phyloP scores from a whole-genome alignment of 1,284 basidiomycete genomes.

The Agaricales sp. region DNA sequence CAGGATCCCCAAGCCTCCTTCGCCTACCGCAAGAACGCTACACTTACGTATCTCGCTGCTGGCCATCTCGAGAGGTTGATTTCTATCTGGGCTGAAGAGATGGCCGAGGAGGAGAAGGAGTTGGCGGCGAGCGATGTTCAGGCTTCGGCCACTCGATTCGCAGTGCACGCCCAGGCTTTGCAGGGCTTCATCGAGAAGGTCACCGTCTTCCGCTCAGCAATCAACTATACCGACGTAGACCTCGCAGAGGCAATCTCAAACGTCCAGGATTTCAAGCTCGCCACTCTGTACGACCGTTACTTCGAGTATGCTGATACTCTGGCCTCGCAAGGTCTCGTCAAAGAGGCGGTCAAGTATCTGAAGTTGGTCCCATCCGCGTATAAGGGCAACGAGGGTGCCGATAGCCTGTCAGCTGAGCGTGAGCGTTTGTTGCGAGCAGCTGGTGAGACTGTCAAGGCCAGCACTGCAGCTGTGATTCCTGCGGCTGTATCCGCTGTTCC shows the following conservation, averaged over 20 bases:
- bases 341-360: slow-evolving; percentile 76
- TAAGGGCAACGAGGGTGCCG: slow-evolving; percentile 45
- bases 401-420: slow-evolving; percentile 49
- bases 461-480: slow-evolving; percentile 21
- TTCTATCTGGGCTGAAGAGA: slow-evolving; percentile 93
- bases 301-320: slow-evolving; percentile 93
- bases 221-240: slow-evolving; percentile 77
- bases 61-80: slow-evolving; percentile 84
- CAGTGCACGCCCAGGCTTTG: slow-evolving; percentile 80
- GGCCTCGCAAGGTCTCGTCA: slow-evolving; percentile 81
- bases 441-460: slow-evolving; percentile 18
- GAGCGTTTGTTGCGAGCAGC: slow-evolving; percentile 50
- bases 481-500: no score
- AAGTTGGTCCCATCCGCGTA: slow-evolving; percentile 78
- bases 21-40: slow-evolving; percentile 80
- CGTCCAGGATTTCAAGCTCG: slow-evolving; percentile 71
- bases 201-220: slow-evolving; percentile 85
- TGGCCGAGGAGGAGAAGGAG: slow-evolving; percentile 84
- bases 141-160: slow-evolving; percentile 59
- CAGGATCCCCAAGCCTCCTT: no score
- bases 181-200: slow-evolving; percentile 98
- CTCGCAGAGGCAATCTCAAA: no score
- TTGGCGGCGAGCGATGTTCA: slow-evolving; percentile 77
- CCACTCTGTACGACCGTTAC: slow-evolving; percentile 93
- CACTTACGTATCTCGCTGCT: slow-evolving; percentile 87